Evolutionary conservation across 306 rosid species (phyloP).

Genomic region (Cyclanthera cordifolia): DNA sequence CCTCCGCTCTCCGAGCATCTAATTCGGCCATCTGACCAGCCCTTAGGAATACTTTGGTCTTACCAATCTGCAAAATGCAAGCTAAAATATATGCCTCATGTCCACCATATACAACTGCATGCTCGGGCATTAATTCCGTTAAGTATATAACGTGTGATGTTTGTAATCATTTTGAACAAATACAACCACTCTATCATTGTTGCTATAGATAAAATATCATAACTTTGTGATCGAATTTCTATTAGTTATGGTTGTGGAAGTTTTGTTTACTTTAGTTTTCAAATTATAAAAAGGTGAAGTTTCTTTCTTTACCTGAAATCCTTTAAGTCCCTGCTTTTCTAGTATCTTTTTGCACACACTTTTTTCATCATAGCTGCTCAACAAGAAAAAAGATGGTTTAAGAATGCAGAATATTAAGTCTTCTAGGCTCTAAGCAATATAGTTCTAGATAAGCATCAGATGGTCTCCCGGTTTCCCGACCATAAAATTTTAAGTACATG

Average conservation of each 20-base stretch:
- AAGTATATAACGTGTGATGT: not conserved
- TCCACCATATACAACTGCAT: constrained; percentile 15
- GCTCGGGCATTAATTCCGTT: constrained; percentile 4
- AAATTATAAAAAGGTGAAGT: no score
- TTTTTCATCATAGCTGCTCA: constrained; percentile 69
- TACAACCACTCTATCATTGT: not conserved
- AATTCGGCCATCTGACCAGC: constrained; percentile 99
- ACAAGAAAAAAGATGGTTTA: constrained; percentile 18
- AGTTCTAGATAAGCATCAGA: not conserved
- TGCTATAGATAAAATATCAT: not conserved
- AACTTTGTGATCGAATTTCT: not conserved
- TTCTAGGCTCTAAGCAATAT: not conserved
- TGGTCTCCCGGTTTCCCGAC: not conserved
- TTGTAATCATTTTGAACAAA: constrained; percentile 6
- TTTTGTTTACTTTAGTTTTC: no score
- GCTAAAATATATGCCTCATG: constrained; percentile 19
- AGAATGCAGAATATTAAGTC: constrained; percentile 1
- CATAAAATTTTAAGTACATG: not conserved
- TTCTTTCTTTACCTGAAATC: constrained; percentile 71
- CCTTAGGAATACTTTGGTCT: constrained; percentile 86
- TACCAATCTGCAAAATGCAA: constrained; percentile 61
- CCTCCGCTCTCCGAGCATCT: constrained; percentile 81
- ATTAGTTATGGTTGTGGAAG: no score
- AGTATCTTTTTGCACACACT: constrained; percentile 56
- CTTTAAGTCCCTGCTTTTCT: constrained; percentile 75